Evolutionary conservation across 345 rosid genomes (phyloP), one percentile per base, ranked within the genome.

Genomic region (Ceriops tagal): DNA sequence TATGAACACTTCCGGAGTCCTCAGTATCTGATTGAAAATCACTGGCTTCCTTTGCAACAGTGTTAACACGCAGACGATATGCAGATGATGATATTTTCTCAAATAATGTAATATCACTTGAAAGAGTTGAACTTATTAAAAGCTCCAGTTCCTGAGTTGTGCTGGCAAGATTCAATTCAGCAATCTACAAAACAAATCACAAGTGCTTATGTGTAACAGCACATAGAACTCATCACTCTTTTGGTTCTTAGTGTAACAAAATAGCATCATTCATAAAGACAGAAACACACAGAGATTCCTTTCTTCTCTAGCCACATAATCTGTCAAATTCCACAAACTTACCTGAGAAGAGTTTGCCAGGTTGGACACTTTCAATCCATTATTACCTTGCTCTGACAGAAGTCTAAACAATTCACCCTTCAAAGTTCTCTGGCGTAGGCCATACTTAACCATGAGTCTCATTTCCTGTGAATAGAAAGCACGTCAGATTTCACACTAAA

Each of bases 81-180:
- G 84, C 83, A 66, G 91, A 86, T 58, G 85, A 69, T 61, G 96
- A 85, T 37, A 95, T 92, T 87, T 92, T 95, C 71, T 95, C 99
- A 73, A 95, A 95, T 69, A 95, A 72, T 49, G 91, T 84, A 72
- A 95, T 95, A 80, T 95, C 99, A 81, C 99, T 95, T 69, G 93
- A 86, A 77, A 95, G 90, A 63, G 91, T 82, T 72, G 96, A 88
- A 77, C 84, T 74, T 78, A 95, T 83, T 71, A 84, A 71, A n/a
- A 53, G 75, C 80, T 95, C 91, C 73, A 83, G 82, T 70, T 86
- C 96, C 78, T 87, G 93, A 56, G 79, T 71, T 1, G 80, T 53
- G 79, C 79, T 76, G 67, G 82, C 75, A 77, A 85, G 81, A 81
- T 84, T 85, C 79, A 90, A 78, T 75, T 82, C 93, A 78, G 76